phyloP scores from a whole-genome alignment of 2,329 filamentous ascomycete species.

The Chaetomium sp. region DNA sequence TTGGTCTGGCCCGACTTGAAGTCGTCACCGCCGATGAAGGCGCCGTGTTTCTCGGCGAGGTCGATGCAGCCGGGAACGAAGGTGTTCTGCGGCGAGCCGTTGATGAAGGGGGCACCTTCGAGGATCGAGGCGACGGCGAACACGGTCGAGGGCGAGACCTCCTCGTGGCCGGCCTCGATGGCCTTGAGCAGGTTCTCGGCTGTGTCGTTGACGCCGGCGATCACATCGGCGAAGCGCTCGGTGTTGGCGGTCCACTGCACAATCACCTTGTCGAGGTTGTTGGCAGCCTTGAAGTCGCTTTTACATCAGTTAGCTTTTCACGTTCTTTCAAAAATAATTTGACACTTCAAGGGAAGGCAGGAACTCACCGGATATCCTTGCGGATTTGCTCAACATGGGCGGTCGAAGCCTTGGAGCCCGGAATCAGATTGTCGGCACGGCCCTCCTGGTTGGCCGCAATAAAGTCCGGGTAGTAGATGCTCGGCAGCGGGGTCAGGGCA shows the following conservation, averaged over 20 bases:
- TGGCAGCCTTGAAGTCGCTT: constrained; percentile 80
- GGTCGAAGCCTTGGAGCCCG: constrained; percentile 75
- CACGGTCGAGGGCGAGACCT: constrained; percentile 91
- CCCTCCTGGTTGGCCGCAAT: constrained; percentile 98
- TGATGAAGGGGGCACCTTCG: constrained; percentile 91
- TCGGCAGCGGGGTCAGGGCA: constrained; percentile 79
- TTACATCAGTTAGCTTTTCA: constrained; percentile 14
- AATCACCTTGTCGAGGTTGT: constrained; percentile 88
- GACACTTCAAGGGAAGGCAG: neutral
- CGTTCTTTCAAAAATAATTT: no score
- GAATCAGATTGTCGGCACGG: constrained; percentile 83
- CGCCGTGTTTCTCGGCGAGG: constrained; percentile 76
- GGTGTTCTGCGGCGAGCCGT: constrained; percentile 97
- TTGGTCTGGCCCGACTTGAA: constrained; percentile 99
- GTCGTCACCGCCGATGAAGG: constrained; percentile 96
- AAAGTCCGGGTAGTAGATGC: constrained; percentile 98
- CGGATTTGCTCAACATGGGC: constrained; percentile 91
- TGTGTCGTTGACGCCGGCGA: constrained; percentile 89
- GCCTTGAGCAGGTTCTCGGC: constrained; percentile 86
- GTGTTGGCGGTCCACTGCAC: constrained; percentile 99
- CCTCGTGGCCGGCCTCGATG: constrained; percentile 79
- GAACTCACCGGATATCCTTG: constrained; percentile 71
- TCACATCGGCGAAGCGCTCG: constrained; percentile 86
- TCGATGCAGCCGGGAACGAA: constrained; percentile 91
- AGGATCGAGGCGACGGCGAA: constrained; percentile 94